These are phyloP conservation scores for Ceratocystis smalleyi DNA, from an alignment of 2,329 filamentous ascomycete species.

Conservation along the genomic window DNA sequence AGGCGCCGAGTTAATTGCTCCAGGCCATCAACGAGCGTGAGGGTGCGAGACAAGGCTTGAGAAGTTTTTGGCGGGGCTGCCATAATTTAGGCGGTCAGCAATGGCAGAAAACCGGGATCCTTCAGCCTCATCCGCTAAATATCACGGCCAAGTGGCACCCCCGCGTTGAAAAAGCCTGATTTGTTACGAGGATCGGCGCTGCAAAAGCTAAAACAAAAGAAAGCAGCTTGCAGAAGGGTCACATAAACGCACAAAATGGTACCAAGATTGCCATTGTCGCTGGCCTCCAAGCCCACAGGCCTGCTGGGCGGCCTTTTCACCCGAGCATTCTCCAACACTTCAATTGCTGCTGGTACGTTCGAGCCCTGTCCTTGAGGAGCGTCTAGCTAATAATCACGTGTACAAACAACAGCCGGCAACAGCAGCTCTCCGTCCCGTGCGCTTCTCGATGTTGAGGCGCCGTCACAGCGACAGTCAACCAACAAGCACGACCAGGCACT, in stretches of 20 bases:
- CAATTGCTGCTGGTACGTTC: constrained; percentile 1
- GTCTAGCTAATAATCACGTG: no score
- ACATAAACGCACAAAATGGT: constrained; percentile 3
- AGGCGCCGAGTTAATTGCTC: background rate
- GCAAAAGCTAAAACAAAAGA: background rate
- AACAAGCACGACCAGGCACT: constrained; percentile 14
- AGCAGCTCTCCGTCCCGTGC: constrained; percentile 17
- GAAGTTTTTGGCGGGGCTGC: constrained; percentile 17
- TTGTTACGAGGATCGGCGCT: background rate
- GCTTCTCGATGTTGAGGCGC: constrained; percentile 12
- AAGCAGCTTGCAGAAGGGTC: background rate
- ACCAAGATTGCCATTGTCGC: constrained; percentile 6
- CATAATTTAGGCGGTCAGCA: constrained; percentile 4
- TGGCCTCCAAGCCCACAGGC: constrained; percentile 9
- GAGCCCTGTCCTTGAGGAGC: no score
- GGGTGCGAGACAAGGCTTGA: background rate
- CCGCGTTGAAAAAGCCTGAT: background rate
- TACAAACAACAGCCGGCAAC: background rate
- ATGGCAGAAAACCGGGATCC: constrained; percentile 9
- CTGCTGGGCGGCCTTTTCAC: constrained; percentile 8
- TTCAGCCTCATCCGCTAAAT: background rate
- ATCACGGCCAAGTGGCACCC: background rate
- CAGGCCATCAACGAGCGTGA: background rate
- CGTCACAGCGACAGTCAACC: constrained; percentile 18
- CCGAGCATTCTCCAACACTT: constrained; percentile 11